These are phyloP conservation scores for Solanum piurae DNA, from an alignment of 257 asterid species.

Conservation along the genomic window DNA sequence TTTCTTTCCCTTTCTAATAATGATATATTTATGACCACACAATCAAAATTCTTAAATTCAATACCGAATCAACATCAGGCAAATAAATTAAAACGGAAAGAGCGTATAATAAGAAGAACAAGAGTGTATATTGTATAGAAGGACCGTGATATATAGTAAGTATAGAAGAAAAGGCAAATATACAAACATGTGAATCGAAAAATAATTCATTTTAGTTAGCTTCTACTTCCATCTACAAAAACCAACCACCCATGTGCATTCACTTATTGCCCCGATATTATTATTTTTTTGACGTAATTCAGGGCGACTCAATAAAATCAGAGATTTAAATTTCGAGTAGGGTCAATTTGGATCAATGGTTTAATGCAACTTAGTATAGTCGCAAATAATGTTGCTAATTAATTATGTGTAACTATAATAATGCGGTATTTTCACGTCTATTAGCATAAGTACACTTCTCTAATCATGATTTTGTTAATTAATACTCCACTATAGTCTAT, in stretches of 20 bases:
- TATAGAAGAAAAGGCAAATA: not conserved
- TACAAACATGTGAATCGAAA: constrained; percentile 19
- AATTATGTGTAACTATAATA: not conserved
- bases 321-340: not conserved
- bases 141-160: constrained; percentile 2
- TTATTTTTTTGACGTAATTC: not conserved
- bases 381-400: not conserved
- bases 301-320: fast-evolving
- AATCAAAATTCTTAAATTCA: too few species aligned
- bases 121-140: not conserved
- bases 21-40: too few species aligned
- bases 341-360: not conserved
- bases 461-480: not conserved
- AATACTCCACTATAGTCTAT: not conserved
- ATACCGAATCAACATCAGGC: not conserved
- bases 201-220: not conserved
- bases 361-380: not conserved
- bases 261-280: constrained; percentile 4
- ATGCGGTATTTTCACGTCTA: not conserved
- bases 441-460: not conserved
- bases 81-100: fast-evolving
- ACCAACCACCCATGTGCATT: constrained; percentile 12
- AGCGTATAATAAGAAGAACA: not conserved
- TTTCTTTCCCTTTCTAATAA: not conserved
- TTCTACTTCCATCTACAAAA: constrained; percentile 6